These are phyloP conservation scores for Exophiala mesophila DNA, from an alignment of 2,329 filamentous ascomycete genomes.

Conservation along the genomic window DNA sequence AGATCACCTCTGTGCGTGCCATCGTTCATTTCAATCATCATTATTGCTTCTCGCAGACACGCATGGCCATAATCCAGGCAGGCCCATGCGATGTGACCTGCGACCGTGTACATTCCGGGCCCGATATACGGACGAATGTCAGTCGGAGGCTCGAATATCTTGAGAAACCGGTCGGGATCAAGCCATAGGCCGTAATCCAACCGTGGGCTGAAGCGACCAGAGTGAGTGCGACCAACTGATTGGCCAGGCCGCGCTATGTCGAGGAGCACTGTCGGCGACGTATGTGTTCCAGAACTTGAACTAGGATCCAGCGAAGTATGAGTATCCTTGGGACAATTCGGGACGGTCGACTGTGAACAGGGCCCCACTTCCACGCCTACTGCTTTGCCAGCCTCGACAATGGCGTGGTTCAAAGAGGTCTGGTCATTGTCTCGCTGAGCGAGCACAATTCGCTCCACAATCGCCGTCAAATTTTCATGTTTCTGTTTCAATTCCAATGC, in stretches of 20 bases:
- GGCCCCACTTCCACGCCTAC: conserved; percentile 1
- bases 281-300: too few species aligned
- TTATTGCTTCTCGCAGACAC: conserved; percentile 1
- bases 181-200: conserved; percentile 2
- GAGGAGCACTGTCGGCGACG: too few species aligned
- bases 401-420: conserved; percentile 1
- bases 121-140: conserved; percentile 5
- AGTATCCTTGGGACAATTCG: too few species aligned
- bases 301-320: too few species aligned
- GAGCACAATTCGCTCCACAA: conserved; percentile 3
- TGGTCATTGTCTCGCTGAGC: background rate
- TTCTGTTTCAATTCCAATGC: conserved; percentile 2
- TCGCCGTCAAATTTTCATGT: conserved; percentile 1
- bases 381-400: conserved; percentile 1
- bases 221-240: background rate
- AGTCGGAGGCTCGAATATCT: conserved; percentile 2
- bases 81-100: conserved; percentile 3
- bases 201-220: conserved; percentile 5
- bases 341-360: too few species aligned
- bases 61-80: conserved; percentile 4
- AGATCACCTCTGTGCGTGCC: background rate
- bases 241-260: too few species aligned
- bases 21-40: background rate
- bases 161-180: conserved; percentile 1
- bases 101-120: background rate